Conservation (phyloP, 441 rosid genomes). For the Populus tomentosa region DNA sequence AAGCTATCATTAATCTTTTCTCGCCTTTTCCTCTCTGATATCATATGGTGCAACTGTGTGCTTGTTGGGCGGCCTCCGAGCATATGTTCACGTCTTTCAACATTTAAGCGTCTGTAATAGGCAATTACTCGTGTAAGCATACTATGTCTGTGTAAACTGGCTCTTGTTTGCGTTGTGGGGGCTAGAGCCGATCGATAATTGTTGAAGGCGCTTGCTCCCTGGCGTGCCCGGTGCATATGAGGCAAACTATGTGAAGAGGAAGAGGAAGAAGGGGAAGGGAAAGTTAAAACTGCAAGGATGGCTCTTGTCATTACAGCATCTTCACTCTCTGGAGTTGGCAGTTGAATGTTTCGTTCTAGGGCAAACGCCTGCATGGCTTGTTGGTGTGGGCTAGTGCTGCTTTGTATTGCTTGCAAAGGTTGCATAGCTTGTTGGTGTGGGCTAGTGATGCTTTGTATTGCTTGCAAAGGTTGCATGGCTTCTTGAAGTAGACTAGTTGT, state of each 20-base stretch:
- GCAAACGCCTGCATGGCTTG: slow-evolving; percentile 29
- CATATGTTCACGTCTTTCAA: slow-evolving; percentile 31
- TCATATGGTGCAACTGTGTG: slow-evolving; percentile 73
- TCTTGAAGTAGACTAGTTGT: slow-evolving; percentile 4
- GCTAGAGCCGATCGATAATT: slow-evolving; percentile 14
- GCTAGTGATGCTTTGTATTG: slow-evolving; percentile 1
- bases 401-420: slow-evolving; percentile 15
- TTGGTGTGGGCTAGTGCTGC: slow-evolving; percentile 17
- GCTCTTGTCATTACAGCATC: slow-evolving; percentile 56
- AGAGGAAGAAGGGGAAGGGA: slow-evolving; percentile 44
- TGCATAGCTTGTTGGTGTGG: slow-evolving; percentile 33
- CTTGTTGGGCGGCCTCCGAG: slow-evolving; percentile 31
- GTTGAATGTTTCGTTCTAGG: slow-evolving; percentile 29
- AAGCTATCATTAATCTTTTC: slow-evolving; percentile 82
- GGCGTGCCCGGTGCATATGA: slow-evolving; percentile 7
- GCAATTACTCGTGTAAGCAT: slow-evolving; percentile 47
- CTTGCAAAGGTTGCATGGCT: slow-evolving; percentile 12
- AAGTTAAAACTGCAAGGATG: slow-evolving; percentile 56
- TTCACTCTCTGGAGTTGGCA: slow-evolving; percentile 41
- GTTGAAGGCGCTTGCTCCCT: slow-evolving; percentile 36
- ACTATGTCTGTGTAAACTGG: slow-evolving; percentile 20
- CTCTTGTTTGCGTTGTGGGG: slow-evolving; percentile 11
- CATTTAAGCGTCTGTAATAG: slow-evolving; percentile 36
- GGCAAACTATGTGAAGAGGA: slow-evolving; percentile 21
- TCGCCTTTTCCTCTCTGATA: slow-evolving; percentile 75